Evolutionary conservation across 1,284 basidiomycete species (phyloP), one percentile per base, ranked within the genome.

Genomic region (Cryptococcus sp.): DNA sequence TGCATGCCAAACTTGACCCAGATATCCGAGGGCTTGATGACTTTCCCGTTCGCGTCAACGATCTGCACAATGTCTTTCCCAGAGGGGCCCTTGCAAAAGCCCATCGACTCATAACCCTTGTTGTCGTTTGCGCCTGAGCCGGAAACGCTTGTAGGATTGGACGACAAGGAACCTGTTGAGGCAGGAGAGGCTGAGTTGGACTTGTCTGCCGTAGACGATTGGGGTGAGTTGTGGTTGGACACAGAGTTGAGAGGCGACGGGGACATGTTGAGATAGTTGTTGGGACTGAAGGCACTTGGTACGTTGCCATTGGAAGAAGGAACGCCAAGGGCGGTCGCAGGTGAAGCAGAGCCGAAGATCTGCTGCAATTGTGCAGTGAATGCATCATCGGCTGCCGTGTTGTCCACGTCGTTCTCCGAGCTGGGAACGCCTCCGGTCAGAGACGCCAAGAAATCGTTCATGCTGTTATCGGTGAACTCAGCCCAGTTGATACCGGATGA

Each of bases 231-330:
- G 39, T 60, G 66, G 55, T 68, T 67, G 50, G 69, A 67, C 1
- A 50, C 46, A 1, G 66, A 60, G 46, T 57, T 64, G 44, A 71
- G 53, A 2, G 76, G 74, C 25, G 76, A 73, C 1, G 77, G 77
- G 3, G 74, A 75, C 63, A 75, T 75, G 67, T 76, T 76, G 62
- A 78, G 71, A 58, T 77, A 78, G 47, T 72, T 74, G 19, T 67
- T 70, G 8, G 77, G 76, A 48, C 70, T 73, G 59, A 78, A 76
- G 13, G 59, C 60, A 48, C 51, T 61, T 31, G 54, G 38, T 35
- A 25, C 47, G 47, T 53, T 55, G 27, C 47, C 44, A 19, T 50
- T 50, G 35, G 22, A 38, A 5, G 55, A 41, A n/a, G 41, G 49
- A 8, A 69, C 40, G 53, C 60, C 61, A 60, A 69, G 71, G 17